phyloP scores from a whole-genome alignment of 495 filamentous ascomycete genomes.

The Chlorociboria aeruginascens region DNA sequence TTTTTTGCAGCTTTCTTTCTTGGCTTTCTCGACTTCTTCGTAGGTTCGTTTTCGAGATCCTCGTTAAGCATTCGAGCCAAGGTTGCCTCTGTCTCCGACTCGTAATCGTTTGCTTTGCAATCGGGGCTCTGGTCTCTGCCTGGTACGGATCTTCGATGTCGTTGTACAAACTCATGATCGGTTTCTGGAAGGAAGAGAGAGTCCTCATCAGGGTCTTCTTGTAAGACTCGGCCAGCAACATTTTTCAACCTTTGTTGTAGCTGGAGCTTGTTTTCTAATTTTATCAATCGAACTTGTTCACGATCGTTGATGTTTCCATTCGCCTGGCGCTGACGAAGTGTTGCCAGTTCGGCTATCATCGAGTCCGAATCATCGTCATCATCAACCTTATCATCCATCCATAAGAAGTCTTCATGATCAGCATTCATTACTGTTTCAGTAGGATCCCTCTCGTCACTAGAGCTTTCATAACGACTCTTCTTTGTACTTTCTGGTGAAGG shows the following conservation, averaged over 20 bases:
- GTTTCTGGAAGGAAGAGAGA: conserved; percentile 1
- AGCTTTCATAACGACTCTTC: background rate
- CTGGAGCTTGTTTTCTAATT: background rate
- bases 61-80: background rate
- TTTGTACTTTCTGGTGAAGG: background rate
- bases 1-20: conserved; percentile 7
- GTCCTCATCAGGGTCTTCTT: background rate
- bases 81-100: background rate
- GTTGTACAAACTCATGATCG: background rate
- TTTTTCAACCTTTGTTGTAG: background rate
- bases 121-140: background rate
- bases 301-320: background rate
- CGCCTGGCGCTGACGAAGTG: background rate
- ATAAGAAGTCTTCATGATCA: conserved; percentile 5
- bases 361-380: background rate
- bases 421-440: conserved; percentile 1
- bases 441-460: background rate
- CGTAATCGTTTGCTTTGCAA: background rate
- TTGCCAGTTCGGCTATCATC: background rate
- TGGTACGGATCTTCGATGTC: background rate
- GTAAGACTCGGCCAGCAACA: background rate
- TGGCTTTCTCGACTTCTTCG: background rate
- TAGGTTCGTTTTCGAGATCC: background rate
- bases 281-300: background rate
- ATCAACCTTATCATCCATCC: conserved; percentile 3